Evolutionary conservation across 768 basidiomycete genomes (phyloP).

Genomic region (Lepiota venenata): DNA sequence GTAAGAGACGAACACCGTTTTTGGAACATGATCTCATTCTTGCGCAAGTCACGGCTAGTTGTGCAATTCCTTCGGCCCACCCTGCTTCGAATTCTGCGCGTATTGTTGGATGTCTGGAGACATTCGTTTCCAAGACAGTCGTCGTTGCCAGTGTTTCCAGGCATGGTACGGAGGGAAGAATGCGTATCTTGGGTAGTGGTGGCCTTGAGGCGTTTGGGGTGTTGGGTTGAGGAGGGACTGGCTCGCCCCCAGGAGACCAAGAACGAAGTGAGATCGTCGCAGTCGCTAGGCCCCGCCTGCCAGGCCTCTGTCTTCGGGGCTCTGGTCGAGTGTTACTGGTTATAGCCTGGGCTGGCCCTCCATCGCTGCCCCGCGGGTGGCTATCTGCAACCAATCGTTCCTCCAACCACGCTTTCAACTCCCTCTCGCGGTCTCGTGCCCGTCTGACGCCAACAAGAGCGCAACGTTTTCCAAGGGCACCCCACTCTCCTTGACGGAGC

Average conservation of each 20-base stretch:
- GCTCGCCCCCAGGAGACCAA: constrained; percentile 11
- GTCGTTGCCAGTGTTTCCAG: constrained; percentile 50
- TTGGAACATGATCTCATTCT: constrained; percentile 44
- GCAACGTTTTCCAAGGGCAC: constrained; percentile 54
- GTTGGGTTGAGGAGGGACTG: constrained; percentile 11
- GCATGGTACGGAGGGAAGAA: constrained; percentile 52
- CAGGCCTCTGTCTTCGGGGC: constrained; percentile 29
- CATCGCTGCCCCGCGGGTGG: constrained; percentile 8
- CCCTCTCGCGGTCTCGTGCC: constrained; percentile 66
- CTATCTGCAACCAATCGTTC: constrained; percentile 26
- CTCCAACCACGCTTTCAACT: constrained; percentile 44
- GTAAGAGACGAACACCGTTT: constrained; percentile 44
- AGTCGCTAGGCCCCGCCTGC: constrained; percentile 61
- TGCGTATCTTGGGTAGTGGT: constrained; percentile 39
- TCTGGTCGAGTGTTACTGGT: not conserved
- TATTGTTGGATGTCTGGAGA: constrained; percentile 36
- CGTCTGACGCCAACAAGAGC: constrained; percentile 59
- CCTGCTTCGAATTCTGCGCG: constrained; percentile 54
- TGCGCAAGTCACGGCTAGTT: constrained; percentile 44
- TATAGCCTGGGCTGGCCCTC: constrained; percentile 11
- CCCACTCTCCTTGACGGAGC: constrained; percentile 55
- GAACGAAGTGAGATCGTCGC: constrained; percentile 61
- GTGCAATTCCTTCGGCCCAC: constrained; percentile 58
- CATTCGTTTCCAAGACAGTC: constrained; percentile 23
- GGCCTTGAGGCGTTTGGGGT: constrained; percentile 6